These are phyloP conservation scores for Kokia cookei DNA, from an alignment of 441 rosid species.

Conservation along the genomic window DNA sequence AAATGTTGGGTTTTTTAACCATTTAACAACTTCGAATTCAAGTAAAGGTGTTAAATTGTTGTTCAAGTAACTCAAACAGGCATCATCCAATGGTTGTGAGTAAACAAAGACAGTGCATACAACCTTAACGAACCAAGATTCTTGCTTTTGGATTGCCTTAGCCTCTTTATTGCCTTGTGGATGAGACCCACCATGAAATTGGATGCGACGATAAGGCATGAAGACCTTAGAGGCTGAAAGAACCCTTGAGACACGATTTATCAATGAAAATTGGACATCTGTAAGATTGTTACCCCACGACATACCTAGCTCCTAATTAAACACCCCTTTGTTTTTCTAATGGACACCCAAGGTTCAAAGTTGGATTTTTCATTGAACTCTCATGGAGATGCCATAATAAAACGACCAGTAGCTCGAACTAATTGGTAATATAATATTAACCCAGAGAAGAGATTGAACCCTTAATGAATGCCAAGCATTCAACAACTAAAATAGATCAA, in stretches of 20 bases:
- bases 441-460: background rate
- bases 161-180: conserved; percentile 28
- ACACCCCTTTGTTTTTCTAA: background rate
- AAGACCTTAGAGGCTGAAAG: conserved; percentile 41
- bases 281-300: conserved; percentile 25
- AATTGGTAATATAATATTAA: background rate
- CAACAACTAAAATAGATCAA: background rate
- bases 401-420: background rate
- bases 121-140: conserved; percentile 75
- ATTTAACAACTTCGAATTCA: conserved; percentile 57
- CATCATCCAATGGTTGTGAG: conserved; percentile 25
- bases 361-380: conserved; percentile 2
- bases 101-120: conserved; percentile 47
- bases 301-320: conserved; percentile 21
- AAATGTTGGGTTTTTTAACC: conserved; percentile 41
- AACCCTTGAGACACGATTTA: conserved; percentile 33
- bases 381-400: conserved; percentile 24
- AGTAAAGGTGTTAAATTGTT: conserved; percentile 43
- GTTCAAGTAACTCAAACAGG: conserved; percentile 49
- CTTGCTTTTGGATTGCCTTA: conserved; percentile 26
- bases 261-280: conserved; percentile 36
- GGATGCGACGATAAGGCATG: conserved; percentile 35
- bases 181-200: conserved; percentile 33
- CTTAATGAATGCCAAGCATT: background rate
- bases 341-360: conserved; percentile 3